Evolutionary conservation across 2,329 filamentous ascomycete genomes (phyloP).

Genomic region (Dactylellina parvicollis): DNA sequence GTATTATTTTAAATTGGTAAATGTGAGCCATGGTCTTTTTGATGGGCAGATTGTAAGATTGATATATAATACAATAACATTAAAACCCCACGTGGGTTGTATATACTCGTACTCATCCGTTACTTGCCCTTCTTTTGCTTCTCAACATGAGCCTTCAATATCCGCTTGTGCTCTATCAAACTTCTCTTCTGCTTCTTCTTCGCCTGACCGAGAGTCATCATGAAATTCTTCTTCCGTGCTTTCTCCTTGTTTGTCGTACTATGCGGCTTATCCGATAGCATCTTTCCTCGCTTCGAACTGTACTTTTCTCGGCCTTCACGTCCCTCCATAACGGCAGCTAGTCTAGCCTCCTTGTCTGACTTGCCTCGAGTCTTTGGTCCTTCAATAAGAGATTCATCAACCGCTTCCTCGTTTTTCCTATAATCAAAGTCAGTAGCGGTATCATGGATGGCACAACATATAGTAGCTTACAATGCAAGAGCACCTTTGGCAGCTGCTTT

Average conservation of each 20-base stretch:
- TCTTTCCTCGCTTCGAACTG: constrained; percentile 59
- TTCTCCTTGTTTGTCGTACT: constrained; percentile 98
- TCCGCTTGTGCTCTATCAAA: constrained; percentile 82
- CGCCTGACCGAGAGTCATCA: constrained; percentile 97
- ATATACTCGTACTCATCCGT: not conserved
- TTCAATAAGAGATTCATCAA: constrained; percentile 92
- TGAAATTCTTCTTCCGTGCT: constrained; percentile 94
- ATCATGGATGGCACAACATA: not conserved
- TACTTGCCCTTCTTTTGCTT: constrained; percentile 77
- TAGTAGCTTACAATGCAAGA: constrained; percentile 22
- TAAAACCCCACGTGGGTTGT: not conserved
- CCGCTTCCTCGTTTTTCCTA: constrained; percentile 75
- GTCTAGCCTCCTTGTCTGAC: constrained; percentile 86
- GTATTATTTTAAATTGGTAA: no score
- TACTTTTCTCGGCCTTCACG: constrained; percentile 58
- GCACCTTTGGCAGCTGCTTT: constrained; percentile 66
- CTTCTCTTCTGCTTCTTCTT: constrained; percentile 95
- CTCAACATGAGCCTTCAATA: constrained; percentile 82
- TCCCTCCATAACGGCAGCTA: constrained; percentile 82
- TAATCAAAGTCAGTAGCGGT: constrained; percentile 8
- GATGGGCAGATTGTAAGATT: no score
- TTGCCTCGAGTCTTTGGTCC: constrained; percentile 83
- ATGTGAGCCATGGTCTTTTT: no score
- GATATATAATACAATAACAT: no score
- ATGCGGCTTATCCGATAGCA: constrained; percentile 77